Evolutionary conservation across 768 basidiomycete species (phyloP).

Genomic region (Melanogaster broomeanus): DNA sequence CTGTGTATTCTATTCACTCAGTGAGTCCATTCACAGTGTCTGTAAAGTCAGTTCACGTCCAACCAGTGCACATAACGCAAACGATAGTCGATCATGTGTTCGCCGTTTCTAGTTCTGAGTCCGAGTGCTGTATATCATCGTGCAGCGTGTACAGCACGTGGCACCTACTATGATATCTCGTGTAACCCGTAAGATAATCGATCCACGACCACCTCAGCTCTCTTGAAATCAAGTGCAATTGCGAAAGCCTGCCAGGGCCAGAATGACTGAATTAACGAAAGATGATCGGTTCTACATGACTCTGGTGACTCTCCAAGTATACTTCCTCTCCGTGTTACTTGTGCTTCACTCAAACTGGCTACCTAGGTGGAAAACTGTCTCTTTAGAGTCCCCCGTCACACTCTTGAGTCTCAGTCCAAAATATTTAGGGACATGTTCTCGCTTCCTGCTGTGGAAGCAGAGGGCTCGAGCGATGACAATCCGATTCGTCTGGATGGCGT

Average conservation of each 20-base stretch:
- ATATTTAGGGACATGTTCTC: conserved; percentile 28
- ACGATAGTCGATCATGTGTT: too few species aligned
- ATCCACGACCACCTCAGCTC: too few species aligned
- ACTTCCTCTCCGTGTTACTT: not conserved
- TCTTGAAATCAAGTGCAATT: not conserved
- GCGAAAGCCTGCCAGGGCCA: not conserved
- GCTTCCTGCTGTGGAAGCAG: conserved; percentile 16
- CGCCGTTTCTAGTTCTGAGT: too few species aligned
- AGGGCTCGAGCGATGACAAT: conserved; percentile 20
- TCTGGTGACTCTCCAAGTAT: conserved; percentile 15
- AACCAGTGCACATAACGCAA: too few species aligned
- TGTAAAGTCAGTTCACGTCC: too few species aligned
- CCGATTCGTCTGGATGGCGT: conserved; percentile 26
- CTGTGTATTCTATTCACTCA: too few species aligned
- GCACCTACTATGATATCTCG: too few species aligned
- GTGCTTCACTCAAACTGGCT: not conserved
- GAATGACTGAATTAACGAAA: not conserved
- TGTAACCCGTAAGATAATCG: too few species aligned
- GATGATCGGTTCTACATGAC: conserved; percentile 18
- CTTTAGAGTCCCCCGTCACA: conserved; percentile 27
- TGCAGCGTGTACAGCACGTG: too few species aligned
- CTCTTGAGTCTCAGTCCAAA: conserved; percentile 24
- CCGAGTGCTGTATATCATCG: too few species aligned
- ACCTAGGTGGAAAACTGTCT: conserved; percentile 27
- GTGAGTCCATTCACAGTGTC: too few species aligned